Evolutionary conservation across 2,329 filamentous ascomycete genomes (phyloP).

Genomic region (Bipolaris oryzae): DNA sequence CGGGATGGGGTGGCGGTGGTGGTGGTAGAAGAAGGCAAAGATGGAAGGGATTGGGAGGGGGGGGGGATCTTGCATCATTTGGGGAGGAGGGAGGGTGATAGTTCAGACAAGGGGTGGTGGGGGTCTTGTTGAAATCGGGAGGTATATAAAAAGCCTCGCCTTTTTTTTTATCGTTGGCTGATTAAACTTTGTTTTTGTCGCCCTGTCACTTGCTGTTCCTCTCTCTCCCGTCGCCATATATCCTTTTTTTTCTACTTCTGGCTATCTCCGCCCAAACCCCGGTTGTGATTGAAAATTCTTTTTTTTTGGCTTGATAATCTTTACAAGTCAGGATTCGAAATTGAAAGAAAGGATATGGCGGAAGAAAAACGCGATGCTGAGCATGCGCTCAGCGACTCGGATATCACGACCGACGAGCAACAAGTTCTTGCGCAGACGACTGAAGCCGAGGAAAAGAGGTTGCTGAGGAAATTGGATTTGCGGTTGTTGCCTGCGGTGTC

Average conservation of each 20-base stretch:
- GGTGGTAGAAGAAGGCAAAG: too few relatives aligned
- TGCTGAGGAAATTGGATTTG: slow-evolving; percentile 62
- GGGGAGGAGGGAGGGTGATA: too few relatives aligned
- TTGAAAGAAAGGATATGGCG: too few relatives aligned
- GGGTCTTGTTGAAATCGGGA: too few relatives aligned
- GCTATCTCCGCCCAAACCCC: too few relatives aligned
- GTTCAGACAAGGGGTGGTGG: neutral
- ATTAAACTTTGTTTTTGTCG: too few relatives aligned
- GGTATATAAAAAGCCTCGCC: too few relatives aligned
- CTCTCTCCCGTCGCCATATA: too few relatives aligned
- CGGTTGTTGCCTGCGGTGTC: slow-evolving; percentile 52
- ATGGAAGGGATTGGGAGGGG: neutral
- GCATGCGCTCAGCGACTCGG: slow-evolving; percentile 28
- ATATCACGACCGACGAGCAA: slow-evolving; percentile 24
- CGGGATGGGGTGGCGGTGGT: neutral
- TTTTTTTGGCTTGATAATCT: neutral
- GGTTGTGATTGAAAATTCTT: neutral
- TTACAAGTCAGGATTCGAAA: too few relatives aligned
- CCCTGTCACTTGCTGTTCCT: too few relatives aligned
- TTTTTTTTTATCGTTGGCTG: too few relatives aligned
- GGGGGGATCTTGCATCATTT: slow-evolving; percentile 41
- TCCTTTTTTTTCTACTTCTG: too few relatives aligned
- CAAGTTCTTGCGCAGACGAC: slow-evolving; percentile 18
- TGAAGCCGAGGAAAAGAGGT: slow-evolving; percentile 59
- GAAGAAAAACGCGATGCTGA: slow-evolving; percentile 19